These are phyloP conservation scores for Xenoacremonium recifei DNA, from an alignment of 2,329 filamentous ascomycete genomes.

Conservation along the genomic window DNA sequence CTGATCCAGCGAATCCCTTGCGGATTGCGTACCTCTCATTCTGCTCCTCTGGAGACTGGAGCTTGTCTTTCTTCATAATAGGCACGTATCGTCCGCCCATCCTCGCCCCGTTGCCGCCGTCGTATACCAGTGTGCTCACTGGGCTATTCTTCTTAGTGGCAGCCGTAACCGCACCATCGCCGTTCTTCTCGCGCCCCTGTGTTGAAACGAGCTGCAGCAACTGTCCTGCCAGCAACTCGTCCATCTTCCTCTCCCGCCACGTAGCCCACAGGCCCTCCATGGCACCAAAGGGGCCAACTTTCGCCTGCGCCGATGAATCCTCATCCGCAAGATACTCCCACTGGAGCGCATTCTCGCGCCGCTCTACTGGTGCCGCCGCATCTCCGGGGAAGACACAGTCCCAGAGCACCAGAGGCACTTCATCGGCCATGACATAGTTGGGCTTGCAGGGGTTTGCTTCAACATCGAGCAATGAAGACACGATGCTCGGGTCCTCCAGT, in stretches of 20 bases:
- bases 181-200: slow-evolving; percentile 30
- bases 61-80: slow-evolving; percentile 48
- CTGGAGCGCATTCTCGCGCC: slow-evolving; percentile 56
- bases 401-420: slow-evolving; percentile 90
- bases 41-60: slow-evolving; percentile 51
- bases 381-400: slow-evolving; percentile 80
- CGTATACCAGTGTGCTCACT: slow-evolving; percentile 41
- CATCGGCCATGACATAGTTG: slow-evolving; percentile 85
- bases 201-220: slow-evolving; percentile 63
- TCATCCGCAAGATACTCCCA: slow-evolving; percentile 82
- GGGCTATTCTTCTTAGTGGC: slow-evolving; percentile 28
- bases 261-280: slow-evolving; percentile 76
- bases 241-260: slow-evolving; percentile 85
- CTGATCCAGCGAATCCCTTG: slow-evolving; percentile 55
- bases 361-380: slow-evolving; percentile 28
- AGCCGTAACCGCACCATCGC: slow-evolving; percentile 19
- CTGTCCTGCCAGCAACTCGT: slow-evolving; percentile 77
- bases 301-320: slow-evolving; percentile 48
- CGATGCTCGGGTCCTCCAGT: slow-evolving; percentile 71
- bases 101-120: slow-evolving; percentile 53
- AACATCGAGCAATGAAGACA: slow-evolving; percentile 74
- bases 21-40: slow-evolving; percentile 62
- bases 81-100: slow-evolving; percentile 54
- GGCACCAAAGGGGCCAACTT: slow-evolving; percentile 64
- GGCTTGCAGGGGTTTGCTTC: slow-evolving; percentile 71